Evolutionary conservation across 306 rosid species (phyloP).

Genomic region (Gillenia trifoliata): DNA sequence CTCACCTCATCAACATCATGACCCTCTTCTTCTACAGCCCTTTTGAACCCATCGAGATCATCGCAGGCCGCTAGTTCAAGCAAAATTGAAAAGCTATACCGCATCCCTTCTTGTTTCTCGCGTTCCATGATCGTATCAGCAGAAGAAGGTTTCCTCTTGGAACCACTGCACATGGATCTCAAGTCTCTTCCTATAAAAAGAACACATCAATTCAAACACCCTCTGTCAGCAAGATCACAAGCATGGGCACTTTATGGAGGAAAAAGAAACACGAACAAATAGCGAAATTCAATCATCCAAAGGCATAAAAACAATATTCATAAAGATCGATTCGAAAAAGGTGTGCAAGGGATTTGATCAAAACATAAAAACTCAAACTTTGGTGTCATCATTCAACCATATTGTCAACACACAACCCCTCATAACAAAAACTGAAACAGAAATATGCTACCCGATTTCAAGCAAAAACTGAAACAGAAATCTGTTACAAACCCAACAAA

Average conservation of each 20-base stretch:
- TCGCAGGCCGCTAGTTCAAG: constrained; percentile 59
- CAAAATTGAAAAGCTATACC: constrained; percentile 36
- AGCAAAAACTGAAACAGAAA: constrained; percentile 21
- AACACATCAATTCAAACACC: background rate
- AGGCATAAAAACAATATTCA: background rate
- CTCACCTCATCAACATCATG: constrained; percentile 48
- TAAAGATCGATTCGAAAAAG: background rate
- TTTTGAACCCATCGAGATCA: constrained; percentile 51
- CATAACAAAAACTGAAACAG: constrained; percentile 24
- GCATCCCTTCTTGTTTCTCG: constrained; percentile 35
- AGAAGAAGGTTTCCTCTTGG: constrained; percentile 47
- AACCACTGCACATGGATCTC: constrained; percentile 65
- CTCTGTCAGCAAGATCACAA: background rate
- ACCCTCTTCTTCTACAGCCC: constrained; percentile 56
- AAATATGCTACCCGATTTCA: constrained; percentile 21
- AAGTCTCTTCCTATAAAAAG: constrained; percentile 18
- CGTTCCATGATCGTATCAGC: constrained; percentile 44
- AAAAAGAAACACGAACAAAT: background rate
- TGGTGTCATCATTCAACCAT: background rate
- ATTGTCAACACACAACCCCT: constrained; percentile 15
- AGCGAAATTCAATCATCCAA: background rate
- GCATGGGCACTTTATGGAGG: background rate
- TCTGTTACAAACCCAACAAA: constrained; percentile 27
- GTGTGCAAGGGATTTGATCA: background rate
- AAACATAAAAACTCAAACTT: constrained; percentile 4